Conservation (phyloP, 176 grass and related monocot species). For the Leersia perrieri region DNA sequence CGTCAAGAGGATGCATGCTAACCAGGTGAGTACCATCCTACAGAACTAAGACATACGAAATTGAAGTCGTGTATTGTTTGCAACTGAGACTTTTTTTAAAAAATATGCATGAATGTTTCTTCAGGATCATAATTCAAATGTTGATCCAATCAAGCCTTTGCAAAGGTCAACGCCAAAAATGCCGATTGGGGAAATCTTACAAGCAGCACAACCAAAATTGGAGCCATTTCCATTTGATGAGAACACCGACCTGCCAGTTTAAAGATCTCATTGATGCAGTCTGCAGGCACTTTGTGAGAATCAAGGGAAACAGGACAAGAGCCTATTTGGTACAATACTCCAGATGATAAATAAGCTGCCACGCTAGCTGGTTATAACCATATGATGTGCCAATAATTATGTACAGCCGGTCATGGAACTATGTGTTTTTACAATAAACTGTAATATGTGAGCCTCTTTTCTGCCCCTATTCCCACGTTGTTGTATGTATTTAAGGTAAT, state of each 20-base stretch:
- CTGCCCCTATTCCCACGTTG: neutral
- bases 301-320: neutral
- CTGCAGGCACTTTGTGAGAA: conserved; percentile 2
- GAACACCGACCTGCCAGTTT: conserved; percentile 55
- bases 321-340: conserved; percentile 6
- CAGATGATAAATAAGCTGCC: conserved; percentile 32
- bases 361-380: conserved; percentile 4
- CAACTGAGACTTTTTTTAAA: neutral
- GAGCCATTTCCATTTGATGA: conserved; percentile 52
- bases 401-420: neutral
- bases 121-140: conserved; percentile 45
- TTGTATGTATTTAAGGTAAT: conserved; percentile 18
- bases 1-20: conserved; percentile 90
- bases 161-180: conserved; percentile 60
- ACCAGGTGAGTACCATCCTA: conserved; percentile 49
- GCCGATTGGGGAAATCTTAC: conserved; percentile 45
- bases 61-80: neutral
- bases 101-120: neutral
- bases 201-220: conserved; percentile 45
- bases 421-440: conserved; percentile 19
- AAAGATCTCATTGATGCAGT: conserved; percentile 11
- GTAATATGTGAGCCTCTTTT: neutral
- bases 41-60: neutral
- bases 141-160: conserved; percentile 44
- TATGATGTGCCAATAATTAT: conserved; percentile 14